These are phyloP conservation scores for Arachis hypogaea DNA, from an alignment of 306 rosid species.

Conservation along the genomic window DNA sequence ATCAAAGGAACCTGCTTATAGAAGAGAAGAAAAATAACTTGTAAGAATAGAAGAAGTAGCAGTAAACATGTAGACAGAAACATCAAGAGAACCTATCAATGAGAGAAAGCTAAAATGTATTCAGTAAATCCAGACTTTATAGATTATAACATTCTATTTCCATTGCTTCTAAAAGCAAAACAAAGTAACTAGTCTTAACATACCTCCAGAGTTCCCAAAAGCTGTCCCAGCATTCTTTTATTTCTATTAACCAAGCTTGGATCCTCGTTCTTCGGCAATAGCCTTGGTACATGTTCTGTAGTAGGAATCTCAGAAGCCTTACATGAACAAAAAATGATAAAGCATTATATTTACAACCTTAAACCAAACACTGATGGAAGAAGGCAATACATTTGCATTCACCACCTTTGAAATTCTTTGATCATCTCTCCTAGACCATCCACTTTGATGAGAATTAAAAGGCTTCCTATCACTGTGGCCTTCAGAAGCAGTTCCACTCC, in stretches of 20 bases:
- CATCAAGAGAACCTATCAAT: not conserved
- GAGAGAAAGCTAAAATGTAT: no score
- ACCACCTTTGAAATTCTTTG: constrained; percentile 62
- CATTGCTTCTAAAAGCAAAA: no score
- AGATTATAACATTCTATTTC: no score
- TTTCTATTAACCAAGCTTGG: constrained; percentile 93
- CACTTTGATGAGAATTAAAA: constrained; percentile 53
- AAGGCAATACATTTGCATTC: constrained; percentile 23
- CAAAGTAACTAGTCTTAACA: no score
- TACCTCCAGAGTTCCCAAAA: constrained; percentile 2
- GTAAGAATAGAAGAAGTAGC: not conserved
- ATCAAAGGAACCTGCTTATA: not conserved
- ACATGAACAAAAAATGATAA: constrained; percentile 23
- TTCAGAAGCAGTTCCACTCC: constrained; percentile 36
- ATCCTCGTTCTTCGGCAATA: constrained; percentile 88
- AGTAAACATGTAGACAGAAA: not conserved
- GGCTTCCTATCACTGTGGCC: constrained; percentile 49
- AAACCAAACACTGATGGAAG: constrained; percentile 9
- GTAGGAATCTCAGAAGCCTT: constrained; percentile 75
- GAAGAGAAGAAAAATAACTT: not conserved
- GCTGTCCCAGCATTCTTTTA: constrained; percentile 94
- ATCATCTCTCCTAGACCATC: constrained; percentile 63
- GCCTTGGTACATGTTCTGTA: constrained; percentile 72
- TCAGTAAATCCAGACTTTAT: not conserved
- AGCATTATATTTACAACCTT: not conserved